A percentile compares a stretch with the other conserved stretches of the same genome.
Conservation (phyloP, 768 basidiomycete genomes). For the Clitopilus passeckerianus region DNA sequence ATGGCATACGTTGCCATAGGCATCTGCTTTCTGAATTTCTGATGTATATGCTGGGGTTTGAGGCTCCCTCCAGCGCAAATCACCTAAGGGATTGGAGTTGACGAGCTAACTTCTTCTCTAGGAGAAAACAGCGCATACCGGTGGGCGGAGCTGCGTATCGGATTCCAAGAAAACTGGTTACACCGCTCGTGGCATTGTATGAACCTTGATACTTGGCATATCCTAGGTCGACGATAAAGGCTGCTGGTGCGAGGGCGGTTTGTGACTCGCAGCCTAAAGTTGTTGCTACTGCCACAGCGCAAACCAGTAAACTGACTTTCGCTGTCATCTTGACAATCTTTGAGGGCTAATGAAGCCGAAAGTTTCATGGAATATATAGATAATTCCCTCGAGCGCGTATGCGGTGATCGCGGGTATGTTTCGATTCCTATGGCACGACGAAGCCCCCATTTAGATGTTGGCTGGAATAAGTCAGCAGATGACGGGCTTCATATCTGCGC, state of each 20-base stretch:
- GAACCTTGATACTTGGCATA: constrained; percentile 23
- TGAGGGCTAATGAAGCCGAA: too few relatives aligned
- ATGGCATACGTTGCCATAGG: constrained; percentile 24
- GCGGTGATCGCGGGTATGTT: too few relatives aligned
- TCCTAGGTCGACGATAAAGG: constrained; percentile 21
- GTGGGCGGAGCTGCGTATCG: constrained; percentile 32
- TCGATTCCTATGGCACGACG: too few relatives aligned
- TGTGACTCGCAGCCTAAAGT: background rate
- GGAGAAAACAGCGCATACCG: constrained; percentile 4
- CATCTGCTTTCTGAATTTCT: constrained; percentile 25
- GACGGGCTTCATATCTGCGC: too few relatives aligned
- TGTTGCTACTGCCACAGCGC: background rate
- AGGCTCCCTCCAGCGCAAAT: constrained; percentile 21
- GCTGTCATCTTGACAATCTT: too few relatives aligned
- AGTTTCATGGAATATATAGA: too few relatives aligned
- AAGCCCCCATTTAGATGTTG: too few relatives aligned
- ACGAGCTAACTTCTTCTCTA: background rate
- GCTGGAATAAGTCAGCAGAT: too few relatives aligned
- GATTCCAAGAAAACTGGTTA: constrained; percentile 21
- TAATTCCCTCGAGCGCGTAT: too few relatives aligned
- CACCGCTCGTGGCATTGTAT: constrained; percentile 9
- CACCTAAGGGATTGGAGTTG: constrained; percentile 7
- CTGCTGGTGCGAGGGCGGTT: background rate
- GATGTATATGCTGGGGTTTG: constrained; percentile 19
- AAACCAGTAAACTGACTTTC: background rate